A percentile compares a stretch with the other conserved stretches of the same genome.
These are phyloP conservation scores for Cochlearia excelsa DNA, from an alignment of 345 rosid species.

Conservation along the genomic window DNA sequence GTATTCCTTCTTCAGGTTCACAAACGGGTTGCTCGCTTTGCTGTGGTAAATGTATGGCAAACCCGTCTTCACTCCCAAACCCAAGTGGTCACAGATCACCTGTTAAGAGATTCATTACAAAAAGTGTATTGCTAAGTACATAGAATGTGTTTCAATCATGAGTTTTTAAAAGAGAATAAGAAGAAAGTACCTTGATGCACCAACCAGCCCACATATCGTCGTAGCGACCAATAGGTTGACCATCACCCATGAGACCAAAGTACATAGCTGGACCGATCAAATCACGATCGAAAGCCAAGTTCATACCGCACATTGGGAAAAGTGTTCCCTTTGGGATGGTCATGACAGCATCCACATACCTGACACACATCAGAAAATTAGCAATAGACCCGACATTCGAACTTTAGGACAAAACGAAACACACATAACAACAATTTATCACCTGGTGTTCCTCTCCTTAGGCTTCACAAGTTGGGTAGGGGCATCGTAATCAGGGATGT, in stretches of 20 bases:
- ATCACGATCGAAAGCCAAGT: constrained; percentile 80
- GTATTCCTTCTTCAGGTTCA: constrained; percentile 85
- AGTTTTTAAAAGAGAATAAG: neutral
- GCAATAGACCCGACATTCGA: neutral
- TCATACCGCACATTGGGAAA: constrained; percentile 99
- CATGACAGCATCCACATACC: constrained; percentile 87
- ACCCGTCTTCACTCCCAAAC: constrained; percentile 84
- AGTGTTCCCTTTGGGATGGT: constrained; percentile 91
- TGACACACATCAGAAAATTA: constrained; percentile 15
- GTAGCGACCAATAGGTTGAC: constrained; percentile 91
- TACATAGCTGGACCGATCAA: constrained; percentile 99
- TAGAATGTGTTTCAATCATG: neutral
- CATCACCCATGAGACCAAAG: constrained; percentile 98
- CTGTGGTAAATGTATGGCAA: constrained; percentile 87
- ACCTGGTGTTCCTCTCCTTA: constrained; percentile 85
- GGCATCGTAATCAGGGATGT: constrained; percentile 97
- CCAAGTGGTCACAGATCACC: constrained; percentile 90
- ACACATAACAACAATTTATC: neutral
- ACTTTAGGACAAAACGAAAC: neutral
- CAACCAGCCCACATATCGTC: constrained; percentile 99
- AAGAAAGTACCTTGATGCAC: constrained; percentile 66
- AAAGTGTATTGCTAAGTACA: constrained; percentile 6
- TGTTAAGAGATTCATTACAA: constrained; percentile 21
- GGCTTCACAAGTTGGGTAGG: constrained; percentile 99
- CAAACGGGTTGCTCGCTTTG: constrained; percentile 95